phyloP scores from a whole-genome alignment of 768 basidiomycete species.

The Mycena galopus region DNA sequence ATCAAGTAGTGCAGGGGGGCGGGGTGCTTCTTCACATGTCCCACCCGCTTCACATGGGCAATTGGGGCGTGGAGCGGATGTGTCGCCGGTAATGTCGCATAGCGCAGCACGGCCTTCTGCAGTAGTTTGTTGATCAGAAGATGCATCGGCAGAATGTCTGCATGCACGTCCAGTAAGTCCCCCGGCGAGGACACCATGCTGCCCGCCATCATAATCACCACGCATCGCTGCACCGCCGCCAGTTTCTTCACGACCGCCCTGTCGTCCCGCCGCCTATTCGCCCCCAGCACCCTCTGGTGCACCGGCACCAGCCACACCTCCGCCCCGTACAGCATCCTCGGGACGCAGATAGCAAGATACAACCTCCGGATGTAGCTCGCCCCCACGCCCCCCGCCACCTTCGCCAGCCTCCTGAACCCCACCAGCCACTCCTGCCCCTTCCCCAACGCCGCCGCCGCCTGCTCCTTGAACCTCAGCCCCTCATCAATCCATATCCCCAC shows the following conservation, averaged over 20 bases:
- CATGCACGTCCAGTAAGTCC: too few species aligned
- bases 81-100: too few species aligned
- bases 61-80: too few species aligned
- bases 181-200: too few species aligned
- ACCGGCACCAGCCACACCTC: background rate
- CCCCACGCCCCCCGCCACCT: background rate
- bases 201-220: too few species aligned
- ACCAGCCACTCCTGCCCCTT: constrained; percentile 30
- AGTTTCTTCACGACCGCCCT: background rate
- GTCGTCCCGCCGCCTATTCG: background rate
- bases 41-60: too few species aligned
- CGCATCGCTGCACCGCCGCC: background rate
- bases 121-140: too few species aligned
- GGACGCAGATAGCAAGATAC: constrained; percentile 4
- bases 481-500: constrained; percentile 6
- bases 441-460: constrained; percentile 17
- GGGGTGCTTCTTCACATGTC: too few species aligned
- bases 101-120: too few species aligned
- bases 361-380: constrained; percentile 14
- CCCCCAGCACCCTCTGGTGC: background rate
- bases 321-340: too few species aligned
- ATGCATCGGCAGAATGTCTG: too few species aligned
- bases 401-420: constrained; percentile 2
- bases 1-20: too few species aligned
- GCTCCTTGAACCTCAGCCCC: constrained; percentile 17